phyloP scores from a whole-genome alignment of 2,329 filamentous ascomycete species.

The Teratosphaeria zuluensis region DNA sequence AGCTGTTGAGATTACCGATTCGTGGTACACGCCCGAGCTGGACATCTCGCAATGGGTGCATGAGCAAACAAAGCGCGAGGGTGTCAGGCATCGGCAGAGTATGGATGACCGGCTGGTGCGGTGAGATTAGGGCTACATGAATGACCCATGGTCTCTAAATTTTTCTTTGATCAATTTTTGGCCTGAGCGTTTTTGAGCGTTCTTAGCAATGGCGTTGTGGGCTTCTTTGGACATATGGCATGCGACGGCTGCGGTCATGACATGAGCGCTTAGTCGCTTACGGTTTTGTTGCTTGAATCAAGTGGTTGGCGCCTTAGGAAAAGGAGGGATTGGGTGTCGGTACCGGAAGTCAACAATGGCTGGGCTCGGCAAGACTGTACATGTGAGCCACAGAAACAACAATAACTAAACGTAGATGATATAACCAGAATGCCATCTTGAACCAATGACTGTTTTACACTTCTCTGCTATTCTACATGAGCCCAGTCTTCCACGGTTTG shows the following conservation, averaged over 20 bases:
- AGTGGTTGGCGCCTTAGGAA: neutral
- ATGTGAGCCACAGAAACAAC: neutral
- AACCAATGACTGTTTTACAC: neutral
- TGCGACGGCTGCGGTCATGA: neutral
- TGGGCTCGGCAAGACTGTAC: neutral
- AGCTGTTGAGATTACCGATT: conserved; percentile 24
- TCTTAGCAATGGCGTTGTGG: neutral
- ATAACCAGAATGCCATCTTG: neutral
- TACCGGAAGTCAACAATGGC: neutral
- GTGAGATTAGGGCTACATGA: neutral
- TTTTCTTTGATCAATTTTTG: neutral
- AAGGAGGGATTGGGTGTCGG: neutral
- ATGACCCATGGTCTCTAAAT: neutral
- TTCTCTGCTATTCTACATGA: neutral
- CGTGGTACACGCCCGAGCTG: conserved; percentile 20
- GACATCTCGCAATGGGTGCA: conserved; percentile 18
- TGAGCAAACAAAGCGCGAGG: conserved; percentile 26
- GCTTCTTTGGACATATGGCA: neutral
- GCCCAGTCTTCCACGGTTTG: neutral
- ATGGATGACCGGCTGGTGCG: conserved; percentile 16
- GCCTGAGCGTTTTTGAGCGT: conserved; percentile 2
- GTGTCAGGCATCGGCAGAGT: conserved; percentile 29
- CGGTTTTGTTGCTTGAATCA: neutral
- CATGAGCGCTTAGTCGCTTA: neutral
- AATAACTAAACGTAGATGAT: neutral